Base-by-base conservation (phyloP, 192 early-diverging fungal species). In the Backusella westeae region DNA sequence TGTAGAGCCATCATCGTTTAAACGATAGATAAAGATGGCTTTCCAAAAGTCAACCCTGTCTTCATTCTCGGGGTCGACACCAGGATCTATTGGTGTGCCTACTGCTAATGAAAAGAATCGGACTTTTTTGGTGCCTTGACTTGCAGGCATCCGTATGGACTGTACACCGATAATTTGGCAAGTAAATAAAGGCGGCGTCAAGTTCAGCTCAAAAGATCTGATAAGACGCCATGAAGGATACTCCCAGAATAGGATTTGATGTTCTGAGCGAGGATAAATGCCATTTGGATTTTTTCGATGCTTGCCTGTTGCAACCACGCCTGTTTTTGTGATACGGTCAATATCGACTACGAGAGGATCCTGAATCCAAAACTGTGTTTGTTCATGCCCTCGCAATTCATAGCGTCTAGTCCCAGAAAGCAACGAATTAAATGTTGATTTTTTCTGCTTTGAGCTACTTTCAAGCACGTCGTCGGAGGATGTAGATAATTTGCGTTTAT, bases 341-440 rank as follows among this genome's bases (percentile, higher is more conserved):
- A 82, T 82, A 67, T 82, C 80, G 7, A 71, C 72, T 19, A 78
- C 73, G 32, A 82, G 34, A 8, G 80, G 80, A 68, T 82, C 80
- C 23, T 82, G 77, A 19, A 82, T 78, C 26, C 74, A 70, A 56
- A 77, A 82, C 3, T 77, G 80, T 3, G 44, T 34, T 46, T 39
- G n/a, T 38, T 38, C 59, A 29, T 68, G 35, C 19, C 15, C 21
- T 68, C 32, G 29, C 4, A 19, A 14, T 17, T 35, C 19, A 19
- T 68, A 68, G 9, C 8, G 29, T 3, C 32, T 68, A 36, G 7
- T 14, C 0, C 21, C 23, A 26, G 56, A 14, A 63, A 9, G 56
- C 29, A 26, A 4, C 56, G 23, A 23, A 9, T 63, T 63, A 26
- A 4, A 10, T 29, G 21, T 29, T 63, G 56, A 14, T 63, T 4